Base-by-base conservation (phyloP, 805 yeast genomes). In the Candida broadrunensis region DNA sequence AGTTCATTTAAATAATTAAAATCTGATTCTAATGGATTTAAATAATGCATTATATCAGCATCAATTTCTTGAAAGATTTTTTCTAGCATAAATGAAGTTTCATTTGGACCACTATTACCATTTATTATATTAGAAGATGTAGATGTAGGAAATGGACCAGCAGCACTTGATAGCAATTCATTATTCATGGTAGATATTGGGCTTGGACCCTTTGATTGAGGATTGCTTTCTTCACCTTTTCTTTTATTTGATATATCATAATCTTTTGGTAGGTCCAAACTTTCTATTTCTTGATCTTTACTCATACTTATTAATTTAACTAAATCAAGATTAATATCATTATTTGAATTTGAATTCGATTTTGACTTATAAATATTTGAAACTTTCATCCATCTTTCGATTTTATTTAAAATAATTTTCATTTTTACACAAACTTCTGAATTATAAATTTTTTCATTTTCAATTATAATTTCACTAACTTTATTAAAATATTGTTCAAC, bases 51-150 rank as follows among this genome's bases (percentile, higher is more conserved):
- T n/a, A 60, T 45, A 42, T 63, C 67, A 12, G 55, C 49, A 42
- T 60, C 61, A 16, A 61, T 54, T 33, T 55, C 65, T 44, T 61
- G 57, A 45, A 63, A 60, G 11, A 61, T 55, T 23, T 55, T 60
- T 26, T 61, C 60, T 16, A 43, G 19, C 2, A 36, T 26, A 16
- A 35, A 15, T 20, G 35, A 24, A 17, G 23, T 25, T 7, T 15
- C 17, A 17, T 16, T 17, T 29, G 33, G 25, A 15, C 31, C 33
- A 39, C 35, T 23, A 11, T 25, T 15, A 14, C 18, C 30, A 7
- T 30, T 4, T 8, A 4, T 36, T 3, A 34, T 17, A 9, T 36
- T 45, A 18, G 37, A 24, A 9, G 41, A 16, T 20, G 12, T n/a
- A 11, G 13, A 3, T 23, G 16, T 13, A 20, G 38, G 20, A 21